Evolutionary conservation across 2,329 filamentous ascomycete genomes (phyloP).

Genomic region (Trichoderma harzianum): DNA sequence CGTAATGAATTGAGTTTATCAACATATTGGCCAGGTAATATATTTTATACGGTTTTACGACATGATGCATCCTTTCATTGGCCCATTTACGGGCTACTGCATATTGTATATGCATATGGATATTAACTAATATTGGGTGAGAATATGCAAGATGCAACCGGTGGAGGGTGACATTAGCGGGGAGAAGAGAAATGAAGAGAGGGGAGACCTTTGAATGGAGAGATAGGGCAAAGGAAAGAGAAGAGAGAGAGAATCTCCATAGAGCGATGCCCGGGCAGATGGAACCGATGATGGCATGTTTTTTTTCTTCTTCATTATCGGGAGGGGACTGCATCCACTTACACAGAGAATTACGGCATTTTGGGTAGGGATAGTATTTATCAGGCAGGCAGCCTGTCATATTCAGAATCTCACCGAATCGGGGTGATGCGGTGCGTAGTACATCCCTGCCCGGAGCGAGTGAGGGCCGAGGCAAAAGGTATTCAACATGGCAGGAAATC

Average conservation of each 20-base stretch:
- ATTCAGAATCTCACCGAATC: background rate
- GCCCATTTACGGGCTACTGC: background rate
- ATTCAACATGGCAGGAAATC: background rate
- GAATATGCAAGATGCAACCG: slow-evolving; percentile 9
- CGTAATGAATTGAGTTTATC: background rate
- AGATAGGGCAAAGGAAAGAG: background rate
- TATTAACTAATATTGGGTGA: background rate
- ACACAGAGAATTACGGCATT: background rate
- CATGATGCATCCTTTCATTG: background rate
- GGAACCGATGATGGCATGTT: background rate
- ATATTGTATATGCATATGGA: background rate
- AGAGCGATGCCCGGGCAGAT: background rate
- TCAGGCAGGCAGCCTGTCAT: background rate
- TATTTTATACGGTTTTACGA: background rate
- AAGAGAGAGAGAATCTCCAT: background rate
- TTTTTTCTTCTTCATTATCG: background rate
- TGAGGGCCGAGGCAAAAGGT: background rate
- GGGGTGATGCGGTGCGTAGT: background rate
- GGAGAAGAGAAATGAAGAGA: background rate
- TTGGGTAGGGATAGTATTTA: background rate
- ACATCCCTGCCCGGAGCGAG: background rate
- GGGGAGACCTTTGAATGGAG: background rate
- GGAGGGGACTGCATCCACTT: background rate
- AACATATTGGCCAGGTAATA: background rate
- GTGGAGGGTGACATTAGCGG: slow-evolving; percentile 5